Base-by-base conservation (phyloP, 768 basidiomycete genomes). In the Hypholoma fasciculare region DNA sequence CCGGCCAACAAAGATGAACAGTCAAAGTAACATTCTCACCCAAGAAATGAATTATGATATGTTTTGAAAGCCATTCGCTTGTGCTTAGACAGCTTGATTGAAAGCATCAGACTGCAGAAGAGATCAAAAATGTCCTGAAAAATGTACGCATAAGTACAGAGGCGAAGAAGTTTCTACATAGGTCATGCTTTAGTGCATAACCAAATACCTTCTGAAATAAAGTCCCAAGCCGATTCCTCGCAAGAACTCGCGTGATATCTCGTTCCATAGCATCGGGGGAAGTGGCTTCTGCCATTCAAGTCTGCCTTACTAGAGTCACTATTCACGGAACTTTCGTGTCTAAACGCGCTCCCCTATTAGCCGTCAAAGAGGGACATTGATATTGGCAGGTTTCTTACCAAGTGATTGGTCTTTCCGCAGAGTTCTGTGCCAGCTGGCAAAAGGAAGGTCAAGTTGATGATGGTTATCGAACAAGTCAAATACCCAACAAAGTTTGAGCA, bases 111-210 rank as follows among this genome's bases (percentile, higher is more conserved):
- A 49, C 48, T 49, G 7, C 19, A 49, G 27, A 49, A 49, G 8
- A 49, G 12, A 12, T 49, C 48, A 19, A 52, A 53, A 3, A 56
- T 61, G 13, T 57, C 60, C 23, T 40, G 39, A 42, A 7, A 16
- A 17, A 16, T 12, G 7, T 16, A 17, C 13, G 13, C 17, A 12
- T 42, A 42, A 16, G 40, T 42, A 17, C 13, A 5, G 40, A 42
- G 13, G 40, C 17, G 30, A 9, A 34, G 17, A 42, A 7, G n/a
- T n/a, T n/a, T n/a, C n/a, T n/a, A 42, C 5, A 17, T 42, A 17
- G 40, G 17, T 42, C 40, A 14, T 16, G 16, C 7, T 42, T 14
- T 7, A 6, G 13, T 9, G 13, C 13, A 42, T 17, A 34, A 34
- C 30, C 9, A 9, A 34, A 8, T 17, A 42, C 40, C 40, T 42